Evolutionary conservation across 116 monocot genomes (phyloP).

Genomic region (Phalaenopsis hybrid): DNA sequence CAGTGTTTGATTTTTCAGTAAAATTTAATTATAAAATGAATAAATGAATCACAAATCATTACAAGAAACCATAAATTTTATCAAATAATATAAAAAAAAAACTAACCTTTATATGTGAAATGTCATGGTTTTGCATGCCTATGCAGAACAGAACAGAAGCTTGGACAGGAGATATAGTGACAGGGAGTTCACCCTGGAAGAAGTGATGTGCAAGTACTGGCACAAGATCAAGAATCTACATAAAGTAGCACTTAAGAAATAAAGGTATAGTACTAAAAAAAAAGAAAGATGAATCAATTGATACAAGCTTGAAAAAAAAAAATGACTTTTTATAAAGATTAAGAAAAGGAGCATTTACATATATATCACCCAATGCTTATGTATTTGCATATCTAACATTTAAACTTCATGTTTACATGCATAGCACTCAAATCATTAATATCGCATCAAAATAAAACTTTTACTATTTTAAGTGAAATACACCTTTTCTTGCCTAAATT

Average conservation of each 20-base stretch:
- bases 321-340: no score
- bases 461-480: no score
- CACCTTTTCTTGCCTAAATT: no score
- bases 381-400: no score
- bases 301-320: neutral
- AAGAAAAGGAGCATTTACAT: no score
- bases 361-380: no score
- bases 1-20: neutral
- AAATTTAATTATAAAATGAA: neutral
- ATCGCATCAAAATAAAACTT: no score
- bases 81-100: neutral
- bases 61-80: neutral
- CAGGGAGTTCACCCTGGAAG: slow-evolving; percentile 79
- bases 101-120: slow-evolving; percentile 56
- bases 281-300: neutral
- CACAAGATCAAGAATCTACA: slow-evolving; percentile 80
- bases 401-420: no score
- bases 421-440: no score
- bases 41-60: neutral
- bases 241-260: neutral
- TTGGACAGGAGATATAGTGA: slow-evolving; percentile 61
- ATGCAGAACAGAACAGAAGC: slow-evolving; percentile 75
- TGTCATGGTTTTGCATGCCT: slow-evolving; percentile 81
- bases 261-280: neutral
- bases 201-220: slow-evolving; percentile 69